Base-by-base conservation (phyloP, 352 stramenopile species). In the Globisporangium cederbergense region DNA sequence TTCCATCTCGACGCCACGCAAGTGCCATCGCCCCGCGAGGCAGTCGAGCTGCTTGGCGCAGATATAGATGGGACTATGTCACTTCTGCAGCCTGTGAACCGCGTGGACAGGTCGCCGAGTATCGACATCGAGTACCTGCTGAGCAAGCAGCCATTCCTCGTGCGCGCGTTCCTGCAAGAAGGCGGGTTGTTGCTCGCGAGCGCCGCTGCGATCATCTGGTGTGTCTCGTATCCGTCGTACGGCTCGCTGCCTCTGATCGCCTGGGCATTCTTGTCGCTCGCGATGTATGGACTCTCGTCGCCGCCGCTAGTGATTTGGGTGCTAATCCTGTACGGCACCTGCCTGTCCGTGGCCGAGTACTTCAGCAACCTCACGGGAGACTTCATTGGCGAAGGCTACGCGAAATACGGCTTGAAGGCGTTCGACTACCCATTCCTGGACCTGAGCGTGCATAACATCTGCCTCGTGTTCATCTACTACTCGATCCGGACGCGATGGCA, bases 151-250 rank as follows among this genome's bases (percentile, higher is more conserved):
- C 83, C 85, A 2, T 81, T 94, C 56, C 60, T 78, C 0, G 76
- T 86, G 7, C 77, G 83, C 25, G 72, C 88, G 3, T 92, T 96
- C 61, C 65, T 89, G 0, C 70, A 79, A 11, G 85, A 93, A 40
- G 85, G 85, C 46, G 83, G 85, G 1, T 68, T 88, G 20, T 56
- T 96, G 18, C 64, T 92, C 2, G 83, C 79, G 16, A 89, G 83
- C 62, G 79, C 74, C 45, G 83, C 76, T 18, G 79, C 81, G 1
- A 90, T 90, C 46, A 72, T 81, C 13, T 92, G 83, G 83, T 89
- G 81, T 61, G 83, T 92, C 0, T 92, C 83, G 40, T 96, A 96
- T 52, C 87, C 87, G 50, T 94, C 87, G 40, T 96, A 96, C 51
- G 63, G 74, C 25, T 91, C 78, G 20, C 68, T 85, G 5, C 74